Base-by-base conservation (phyloP, 179 eudicot genomes). In the Corrigiola litoralis region DNA sequence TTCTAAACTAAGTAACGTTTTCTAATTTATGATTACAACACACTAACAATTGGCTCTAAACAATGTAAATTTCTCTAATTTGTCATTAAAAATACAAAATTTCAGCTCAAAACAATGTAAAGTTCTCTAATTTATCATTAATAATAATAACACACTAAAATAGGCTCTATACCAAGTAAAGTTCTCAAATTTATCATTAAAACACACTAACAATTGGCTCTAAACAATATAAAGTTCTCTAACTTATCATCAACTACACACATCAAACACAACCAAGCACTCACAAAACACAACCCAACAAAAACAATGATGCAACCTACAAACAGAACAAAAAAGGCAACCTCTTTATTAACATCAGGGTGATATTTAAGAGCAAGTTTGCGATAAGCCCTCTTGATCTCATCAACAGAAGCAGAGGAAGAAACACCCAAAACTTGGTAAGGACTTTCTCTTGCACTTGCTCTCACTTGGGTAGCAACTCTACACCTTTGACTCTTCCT, bases 321-420 rank as follows among this genome's bases (percentile, higher is more conserved):
- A 25, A 28, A 49, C 6, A 51, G 28, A 58, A 8, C 10, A 34
- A 6, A 70, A 34, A 20, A 34, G 0, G 7, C 4, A 58, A 94
- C 99, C 99, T 91, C 78, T 70, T 91, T 95, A 67, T 91, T 95
- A 55, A 95, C 99, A 82, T 95, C 99, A 48, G 99, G 99, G 68
- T 95, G 99, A 66, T 69, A 91, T 63, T 91, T 95, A 7, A 95
- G 87, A 73, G 99, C 99, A 58, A 95, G 87, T 79, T 81, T 95
- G 24, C 99, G 72, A 79, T 95, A 95, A 71, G 97, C 99, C 81
- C 87, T 88, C 76, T 95, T 95, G 61, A 95, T 90, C 29, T 95
- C 88, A 72, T 74, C 58, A 12, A 78, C 65, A 11, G 87, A 61
- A 20, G 99, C 95, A 75, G 88, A 76, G 0, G 95, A 71, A 20